Evolutionary conservation across 768 basidiomycete species (phyloP).

Genomic region (Asterophora parasitica): DNA sequence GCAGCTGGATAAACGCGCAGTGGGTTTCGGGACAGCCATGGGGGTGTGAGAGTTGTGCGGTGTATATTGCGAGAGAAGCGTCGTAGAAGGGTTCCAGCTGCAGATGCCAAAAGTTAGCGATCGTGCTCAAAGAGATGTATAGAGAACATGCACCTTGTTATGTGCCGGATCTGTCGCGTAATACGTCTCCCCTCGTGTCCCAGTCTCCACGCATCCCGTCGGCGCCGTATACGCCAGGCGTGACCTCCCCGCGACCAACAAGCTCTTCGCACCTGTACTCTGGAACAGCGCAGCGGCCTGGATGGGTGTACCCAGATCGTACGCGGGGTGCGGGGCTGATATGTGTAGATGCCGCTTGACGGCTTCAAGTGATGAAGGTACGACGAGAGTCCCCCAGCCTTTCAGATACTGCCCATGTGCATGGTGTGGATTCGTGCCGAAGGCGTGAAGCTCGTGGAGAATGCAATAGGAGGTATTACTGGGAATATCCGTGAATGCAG

Average conservation of each 20-base stretch:
- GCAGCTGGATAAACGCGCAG: conserved; percentile 44
- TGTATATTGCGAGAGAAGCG: conserved; percentile 31
- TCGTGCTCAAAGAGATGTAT: neutral
- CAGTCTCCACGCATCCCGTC: conserved; percentile 29
- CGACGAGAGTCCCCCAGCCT: conserved; percentile 35
- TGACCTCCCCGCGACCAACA: conserved; percentile 37
- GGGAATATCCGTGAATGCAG: conserved; percentile 20
- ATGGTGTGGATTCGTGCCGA: neutral
- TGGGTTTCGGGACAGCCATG: conserved; percentile 34
- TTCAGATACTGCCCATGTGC: conserved; percentile 17
- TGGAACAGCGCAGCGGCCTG: conserved; percentile 40
- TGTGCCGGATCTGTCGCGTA: conserved; percentile 45
- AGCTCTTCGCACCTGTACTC: conserved; percentile 32
- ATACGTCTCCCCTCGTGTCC: conserved; percentile 19
- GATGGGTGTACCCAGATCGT: conserved; percentile 32
- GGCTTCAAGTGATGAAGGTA: conserved; percentile 21
- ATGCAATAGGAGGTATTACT: conserved; percentile 27
- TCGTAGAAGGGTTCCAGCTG: conserved; percentile 43
- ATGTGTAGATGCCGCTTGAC: conserved; percentile 32
- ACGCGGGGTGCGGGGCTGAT: conserved; percentile 41
- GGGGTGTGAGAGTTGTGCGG: conserved; percentile 32
- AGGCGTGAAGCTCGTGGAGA: conserved; percentile 19
- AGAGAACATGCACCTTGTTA: conserved; percentile 29
- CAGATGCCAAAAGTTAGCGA: neutral
- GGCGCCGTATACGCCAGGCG: conserved; percentile 28